Base-by-base conservation (phyloP, 192 early-diverging fungal species). In the Piromyces sp. region DNA sequence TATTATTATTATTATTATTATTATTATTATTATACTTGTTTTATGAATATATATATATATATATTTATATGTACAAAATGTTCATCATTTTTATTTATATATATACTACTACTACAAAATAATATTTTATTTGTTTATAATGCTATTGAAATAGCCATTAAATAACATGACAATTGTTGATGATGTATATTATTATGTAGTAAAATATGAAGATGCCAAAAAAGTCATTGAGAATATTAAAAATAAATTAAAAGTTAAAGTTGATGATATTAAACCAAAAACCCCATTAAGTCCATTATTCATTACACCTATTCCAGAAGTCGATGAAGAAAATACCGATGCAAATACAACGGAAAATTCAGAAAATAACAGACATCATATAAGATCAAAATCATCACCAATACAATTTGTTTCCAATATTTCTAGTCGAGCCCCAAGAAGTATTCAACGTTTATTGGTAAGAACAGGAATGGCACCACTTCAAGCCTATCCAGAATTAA, bases 141-240 rank as follows among this genome's bases (percentile, higher is more conserved):
- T n/a, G n/a, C n/a, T n/a, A n/a, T n/a, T n/a, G n/a, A n/a, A 33
- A 33, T 79, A 93, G 92, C 93, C 93, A 1, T 83, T 94, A 29
- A 94, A 93, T 83, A 94, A 94, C 82, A 92, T 93, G 91, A 84
- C 87, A 31, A 91, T 94, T 30, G 87, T 93, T 0, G 92, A 91
- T 0, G 92, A 94, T 85, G 92, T 94, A 4, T 90, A 93, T 80
- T 91, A 91, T 81, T 91, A 86, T 82, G 83, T 85, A 9, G 81
- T 89, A n/a, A 85, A 58, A 26, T 68, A 85, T 7, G 86, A 83
- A 15, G 29, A 68, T 0, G 83, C 84, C 2, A 30, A 31, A 30
- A 78, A 78, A 30, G 81, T 80, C 6, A 78, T 82, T 79, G 26
- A 68, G 22, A 68, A 68, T 68, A 68, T 68, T 68, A 68, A 68